These are phyloP conservation scores for Lachancea lanzarotensis DNA, from an alignment of 805 yeast species.

Conservation along the genomic window DNA sequence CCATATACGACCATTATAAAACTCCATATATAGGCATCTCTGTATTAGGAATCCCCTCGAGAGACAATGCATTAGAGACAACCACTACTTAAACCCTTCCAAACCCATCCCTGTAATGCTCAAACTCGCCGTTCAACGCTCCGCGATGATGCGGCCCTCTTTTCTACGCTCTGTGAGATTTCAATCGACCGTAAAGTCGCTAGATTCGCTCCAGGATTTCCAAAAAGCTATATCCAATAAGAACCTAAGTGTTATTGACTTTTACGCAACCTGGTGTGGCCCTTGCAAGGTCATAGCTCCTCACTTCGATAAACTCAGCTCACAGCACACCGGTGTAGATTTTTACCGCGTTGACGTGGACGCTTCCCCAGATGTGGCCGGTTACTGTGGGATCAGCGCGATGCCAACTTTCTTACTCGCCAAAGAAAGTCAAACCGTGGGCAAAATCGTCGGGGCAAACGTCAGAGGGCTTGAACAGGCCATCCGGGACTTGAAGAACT, in stretches of 20 bases:
- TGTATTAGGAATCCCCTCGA: no score
- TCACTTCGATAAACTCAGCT: constrained; percentile 37
- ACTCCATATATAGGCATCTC: no score
- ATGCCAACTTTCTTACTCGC: constrained; percentile 70
- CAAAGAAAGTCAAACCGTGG: constrained; percentile 52
- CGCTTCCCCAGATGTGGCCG: constrained; percentile 51
- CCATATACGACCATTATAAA: no score
- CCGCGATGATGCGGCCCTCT: background rate
- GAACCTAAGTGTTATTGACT: constrained; percentile 51
- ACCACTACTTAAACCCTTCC: background rate
- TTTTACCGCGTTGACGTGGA: constrained; percentile 73
- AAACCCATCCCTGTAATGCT: background rate
- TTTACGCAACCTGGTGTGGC: constrained; percentile 71
- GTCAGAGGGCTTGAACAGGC: constrained; percentile 31
- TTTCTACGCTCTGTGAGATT: constrained; percentile 1
- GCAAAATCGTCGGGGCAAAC: constrained; percentile 59
- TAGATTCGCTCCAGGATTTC: constrained; percentile 34
- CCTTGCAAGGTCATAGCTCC: constrained; percentile 75
- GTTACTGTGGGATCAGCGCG: constrained; percentile 55
- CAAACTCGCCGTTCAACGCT: constrained; percentile 1
- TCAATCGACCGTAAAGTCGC: constrained; percentile 29
- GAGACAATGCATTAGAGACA: no score
- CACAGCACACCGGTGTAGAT: constrained; percentile 39
- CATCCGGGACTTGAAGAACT: constrained; percentile 21
- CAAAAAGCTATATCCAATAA: constrained; percentile 30